Percentiles rank a stretch among this genome's conserved stretches.
Conservation (phyloP, 176 grass and related monocot species). For the Carex littledalei region DNA sequence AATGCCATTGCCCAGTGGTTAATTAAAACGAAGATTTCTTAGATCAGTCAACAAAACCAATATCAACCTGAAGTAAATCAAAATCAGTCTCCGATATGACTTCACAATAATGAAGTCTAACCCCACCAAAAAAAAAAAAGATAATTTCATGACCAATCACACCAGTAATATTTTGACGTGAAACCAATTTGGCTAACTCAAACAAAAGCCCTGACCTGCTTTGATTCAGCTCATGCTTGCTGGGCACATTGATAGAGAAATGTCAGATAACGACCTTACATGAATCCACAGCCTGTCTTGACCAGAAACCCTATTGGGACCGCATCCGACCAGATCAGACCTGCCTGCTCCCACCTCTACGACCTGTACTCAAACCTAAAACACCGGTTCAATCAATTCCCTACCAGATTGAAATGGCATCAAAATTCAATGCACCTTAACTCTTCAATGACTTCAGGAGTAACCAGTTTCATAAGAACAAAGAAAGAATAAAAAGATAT, state of each 20-base stretch:
- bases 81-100: background rate
- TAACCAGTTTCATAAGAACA: constrained; percentile 28
- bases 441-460: constrained; percentile 45
- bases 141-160: background rate
- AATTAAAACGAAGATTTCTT: too few relatives aligned
- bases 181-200: background rate
- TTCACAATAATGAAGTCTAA: too few relatives aligned
- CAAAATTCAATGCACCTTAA: background rate
- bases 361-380: background rate
- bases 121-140: too few relatives aligned
- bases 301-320: background rate
- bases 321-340: background rate
- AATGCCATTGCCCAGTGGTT: too few relatives aligned
- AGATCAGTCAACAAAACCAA: too few relatives aligned
- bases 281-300: background rate
- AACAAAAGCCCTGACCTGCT: background rate
- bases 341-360: background rate
- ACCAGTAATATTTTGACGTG: background rate
- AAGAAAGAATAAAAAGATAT: constrained; percentile 1
- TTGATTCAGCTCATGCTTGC: background rate
- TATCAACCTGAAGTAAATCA: background rate
- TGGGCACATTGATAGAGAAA: too few relatives aligned
- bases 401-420: constrained; percentile 9
- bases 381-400: background rate
- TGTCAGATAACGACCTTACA: too few relatives aligned